A percentile compares a stretch with the other conserved stretches of the same genome.
These are phyloP conservation scores for Pleoardoris graminearum DNA, from an alignment of 2,329 filamentous ascomycete species.

Conservation along the genomic window DNA sequence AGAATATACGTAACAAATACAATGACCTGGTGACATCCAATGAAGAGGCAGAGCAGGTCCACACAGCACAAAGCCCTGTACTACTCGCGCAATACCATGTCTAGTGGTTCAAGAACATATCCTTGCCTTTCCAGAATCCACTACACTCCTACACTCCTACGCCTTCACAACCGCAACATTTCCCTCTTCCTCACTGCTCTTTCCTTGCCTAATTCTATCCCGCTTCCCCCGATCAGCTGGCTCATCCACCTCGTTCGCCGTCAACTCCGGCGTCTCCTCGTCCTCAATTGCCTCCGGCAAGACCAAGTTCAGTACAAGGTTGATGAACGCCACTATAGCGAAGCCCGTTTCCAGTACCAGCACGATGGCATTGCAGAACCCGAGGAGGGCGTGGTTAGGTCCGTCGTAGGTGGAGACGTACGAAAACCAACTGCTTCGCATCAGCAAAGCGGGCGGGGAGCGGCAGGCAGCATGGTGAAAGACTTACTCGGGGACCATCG, in stretches of 20 bases:
- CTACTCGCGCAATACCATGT: too few relatives aligned
- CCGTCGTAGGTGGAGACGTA: conserved; percentile 74
- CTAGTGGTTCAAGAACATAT: too few relatives aligned
- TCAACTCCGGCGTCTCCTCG: conserved; percentile 51
- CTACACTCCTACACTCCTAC: conserved; percentile 5
- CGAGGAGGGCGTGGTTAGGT: conserved; percentile 66
- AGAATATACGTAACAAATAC: too few relatives aligned
- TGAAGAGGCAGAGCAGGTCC: too few relatives aligned
- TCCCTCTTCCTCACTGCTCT: conserved; percentile 28
- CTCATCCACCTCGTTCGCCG: conserved; percentile 44
- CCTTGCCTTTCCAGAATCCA: too few relatives aligned
- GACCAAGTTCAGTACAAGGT: conserved; percentile 72
- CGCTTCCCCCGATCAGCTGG: conserved; percentile 48
- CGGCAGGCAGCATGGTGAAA: not conserved
- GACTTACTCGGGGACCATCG: conserved; percentile 49
- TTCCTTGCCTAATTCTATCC: conserved; percentile 35
- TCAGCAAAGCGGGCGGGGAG: not conserved
- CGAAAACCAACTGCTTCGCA: conserved; percentile 60
- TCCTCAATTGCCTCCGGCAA: conserved; percentile 78
- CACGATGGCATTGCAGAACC: conserved; percentile 70
- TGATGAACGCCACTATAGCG: conserved; percentile 73
- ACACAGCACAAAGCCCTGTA: too few relatives aligned
- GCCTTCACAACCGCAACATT: conserved; percentile 17
- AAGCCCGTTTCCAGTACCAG: conserved; percentile 61
- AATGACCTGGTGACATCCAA: too few relatives aligned